Evolutionary conservation across 768 basidiomycete genomes (phyloP).

Genomic region (Lactarius evosmus): DNA sequence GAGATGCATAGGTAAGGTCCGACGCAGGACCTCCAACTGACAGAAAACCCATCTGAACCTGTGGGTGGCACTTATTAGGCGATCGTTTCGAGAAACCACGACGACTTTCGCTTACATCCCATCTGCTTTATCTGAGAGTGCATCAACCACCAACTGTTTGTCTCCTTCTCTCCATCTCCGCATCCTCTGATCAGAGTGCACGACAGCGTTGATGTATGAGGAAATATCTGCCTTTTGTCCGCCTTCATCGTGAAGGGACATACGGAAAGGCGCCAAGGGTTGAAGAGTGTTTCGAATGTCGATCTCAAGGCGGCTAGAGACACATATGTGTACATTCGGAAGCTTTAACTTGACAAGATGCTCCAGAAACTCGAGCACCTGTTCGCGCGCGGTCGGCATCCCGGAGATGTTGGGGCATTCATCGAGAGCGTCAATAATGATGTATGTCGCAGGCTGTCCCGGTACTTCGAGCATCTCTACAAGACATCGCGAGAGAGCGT

Average conservation of each 20-base stretch:
- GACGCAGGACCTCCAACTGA: neutral
- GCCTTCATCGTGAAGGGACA: neutral
- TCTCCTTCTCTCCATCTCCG: neutral
- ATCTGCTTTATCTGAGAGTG: no score
- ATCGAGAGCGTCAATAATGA: no score
- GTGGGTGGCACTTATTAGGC: neutral
- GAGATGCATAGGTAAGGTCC: neutral
- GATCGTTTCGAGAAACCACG: no score
- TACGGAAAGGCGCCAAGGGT: neutral
- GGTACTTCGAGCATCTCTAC: neutral
- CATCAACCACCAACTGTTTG: neutral
- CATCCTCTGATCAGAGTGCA: neutral
- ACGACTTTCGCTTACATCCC: neutral
- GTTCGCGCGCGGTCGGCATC: neutral
- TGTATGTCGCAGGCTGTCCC: no score
- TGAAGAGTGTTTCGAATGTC: neutral
- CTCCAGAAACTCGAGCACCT: neutral
- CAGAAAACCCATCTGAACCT: slow-evolving; percentile 10
- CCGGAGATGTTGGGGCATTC: no score
- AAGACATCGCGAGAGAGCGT: neutral
- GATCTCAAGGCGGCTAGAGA: slow-evolving; percentile 4
- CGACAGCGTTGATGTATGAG: no score
- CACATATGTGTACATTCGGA: slow-evolving; percentile 2
- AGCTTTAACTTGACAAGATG: neutral
- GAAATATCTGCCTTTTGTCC: neutral